Conservation (phyloP, 495 filamentous ascomycete genomes). For the Evansstolkia leycettana region DNA sequence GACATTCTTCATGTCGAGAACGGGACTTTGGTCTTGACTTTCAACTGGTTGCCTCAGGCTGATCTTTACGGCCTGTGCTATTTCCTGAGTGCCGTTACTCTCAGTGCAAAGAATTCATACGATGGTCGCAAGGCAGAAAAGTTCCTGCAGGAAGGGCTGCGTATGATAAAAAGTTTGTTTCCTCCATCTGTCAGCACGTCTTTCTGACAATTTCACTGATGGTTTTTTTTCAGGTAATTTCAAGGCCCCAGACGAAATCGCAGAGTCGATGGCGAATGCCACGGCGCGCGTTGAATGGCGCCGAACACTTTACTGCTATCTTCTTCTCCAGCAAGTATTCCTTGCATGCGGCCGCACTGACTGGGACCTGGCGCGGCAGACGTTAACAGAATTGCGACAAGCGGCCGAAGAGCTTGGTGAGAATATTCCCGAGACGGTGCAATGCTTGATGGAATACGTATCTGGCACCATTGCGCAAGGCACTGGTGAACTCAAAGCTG, state of each 20-base stretch:
- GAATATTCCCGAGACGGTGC: conserved; percentile 27
- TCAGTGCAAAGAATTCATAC: conserved; percentile 48
- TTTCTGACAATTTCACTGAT: not conserved
- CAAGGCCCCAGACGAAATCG: conserved; percentile 25
- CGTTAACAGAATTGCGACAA: conserved; percentile 28
- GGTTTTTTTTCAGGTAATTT: conserved; percentile 21
- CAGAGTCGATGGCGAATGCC: conserved; percentile 34
- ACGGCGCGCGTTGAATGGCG: conserved; percentile 39
- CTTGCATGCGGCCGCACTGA: conserved; percentile 48
- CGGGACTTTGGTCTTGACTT: conserved; percentile 35
- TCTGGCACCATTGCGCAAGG: conserved; percentile 68
- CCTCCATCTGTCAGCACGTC: too few species aligned
- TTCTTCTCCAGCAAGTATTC: conserved; percentile 49
- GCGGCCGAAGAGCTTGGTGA: conserved; percentile 22
- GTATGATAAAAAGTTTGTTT: conserved; percentile 40
- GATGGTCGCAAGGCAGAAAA: conserved; percentile 54
- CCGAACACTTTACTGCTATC: conserved; percentile 38
- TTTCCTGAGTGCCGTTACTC: conserved; percentile 58
- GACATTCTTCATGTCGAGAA: conserved; percentile 34
- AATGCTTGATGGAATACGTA: conserved; percentile 51
- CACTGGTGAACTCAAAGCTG: conserved; percentile 53
- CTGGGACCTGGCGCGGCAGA: conserved; percentile 41
- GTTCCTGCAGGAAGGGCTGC: conserved; percentile 54
- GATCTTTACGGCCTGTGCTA: conserved; percentile 62
- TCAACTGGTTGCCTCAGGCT: conserved; percentile 54